A percentile compares a stretch with the other conserved stretches of the same genome.
phyloP scores from a whole-genome alignment of 164 flowering plant species.

The grape (Vitis vinifera) region ASM3070453v1 NC_081810.1:2114001-2114500 shows the following conservation, averaged over 20 bases:
- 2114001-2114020: conserved; percentile 26
- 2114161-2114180: conserved; percentile 46
- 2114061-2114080: conserved; percentile 32
- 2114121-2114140: conserved; percentile 43
- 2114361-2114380: conserved; percentile 9
- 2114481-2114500: no score
- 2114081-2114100: conserved; percentile 29
- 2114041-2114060: conserved; percentile 18
- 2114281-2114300: conserved; percentile 39
- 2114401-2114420: background rate
- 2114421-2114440: background rate
- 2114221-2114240: conserved; percentile 47
- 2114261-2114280: conserved; percentile 20
- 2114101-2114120: conserved; percentile 33
- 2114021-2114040: background rate
- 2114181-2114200: conserved; percentile 38
- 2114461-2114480: no score
- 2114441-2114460: no score
- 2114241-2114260: conserved; percentile 40
- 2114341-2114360: conserved; percentile 18
- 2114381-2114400: no score
- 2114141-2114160: conserved; percentile 54
- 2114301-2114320: conserved; percentile 49
- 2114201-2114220: conserved; percentile 30
- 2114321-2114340: conserved; percentile 46